Conservation (phyloP, 331 rosid genomes). For the Quercus lobata region DNA sequence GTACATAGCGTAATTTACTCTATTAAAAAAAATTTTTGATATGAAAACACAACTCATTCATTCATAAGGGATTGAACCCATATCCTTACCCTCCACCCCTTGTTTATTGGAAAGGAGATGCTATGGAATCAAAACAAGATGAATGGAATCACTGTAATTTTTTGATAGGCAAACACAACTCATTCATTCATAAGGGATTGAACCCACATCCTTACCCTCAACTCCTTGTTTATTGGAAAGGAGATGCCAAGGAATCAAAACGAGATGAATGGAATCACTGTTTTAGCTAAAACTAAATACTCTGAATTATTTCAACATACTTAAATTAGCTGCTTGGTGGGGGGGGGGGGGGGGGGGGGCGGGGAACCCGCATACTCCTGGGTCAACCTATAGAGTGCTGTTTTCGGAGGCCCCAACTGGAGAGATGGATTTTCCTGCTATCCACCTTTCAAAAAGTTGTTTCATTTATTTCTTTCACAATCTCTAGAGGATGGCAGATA, state of each 20-base stretch:
- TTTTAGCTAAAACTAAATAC: not conserved
- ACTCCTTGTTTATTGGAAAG: not conserved
- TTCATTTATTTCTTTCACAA: not conserved
- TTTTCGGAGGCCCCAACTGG: not conserved
- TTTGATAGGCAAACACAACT: not conserved
- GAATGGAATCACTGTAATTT: not conserved
- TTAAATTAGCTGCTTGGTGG: no score
- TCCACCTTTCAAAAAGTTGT: not conserved
- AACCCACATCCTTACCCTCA: not conserved
- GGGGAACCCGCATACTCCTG: not conserved
- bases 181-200: not conserved
- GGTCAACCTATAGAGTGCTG: not conserved
- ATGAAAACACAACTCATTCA: not conserved
- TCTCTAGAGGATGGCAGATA: not conserved
- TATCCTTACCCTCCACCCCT: not conserved
- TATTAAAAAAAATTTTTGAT: not conserved
- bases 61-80: not conserved
- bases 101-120: not conserved
- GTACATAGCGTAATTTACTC: not conserved
- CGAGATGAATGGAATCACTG: not conserved
- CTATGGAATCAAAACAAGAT: not conserved
- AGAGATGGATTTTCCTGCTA: not conserved
- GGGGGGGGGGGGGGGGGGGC: no score
- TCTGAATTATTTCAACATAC: not conserved
- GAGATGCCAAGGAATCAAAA: not conserved